These are phyloP conservation scores for Candida tetrigidarum DNA, from an alignment of 1,139 yeast genomes.

Conservation along the genomic window DNA sequence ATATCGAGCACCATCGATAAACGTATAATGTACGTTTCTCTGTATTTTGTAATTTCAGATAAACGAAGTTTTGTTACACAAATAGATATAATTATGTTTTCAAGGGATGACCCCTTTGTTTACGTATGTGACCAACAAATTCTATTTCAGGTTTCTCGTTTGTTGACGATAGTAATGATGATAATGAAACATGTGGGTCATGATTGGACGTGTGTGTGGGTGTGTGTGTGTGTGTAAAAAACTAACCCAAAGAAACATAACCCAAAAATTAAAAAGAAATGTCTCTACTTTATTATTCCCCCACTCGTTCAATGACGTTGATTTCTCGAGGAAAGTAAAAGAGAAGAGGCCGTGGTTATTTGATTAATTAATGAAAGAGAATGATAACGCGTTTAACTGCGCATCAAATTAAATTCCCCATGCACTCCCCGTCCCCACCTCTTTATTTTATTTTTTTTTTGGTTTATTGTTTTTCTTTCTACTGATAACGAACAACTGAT, in stretches of 20 bases:
- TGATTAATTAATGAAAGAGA: too few species aligned
- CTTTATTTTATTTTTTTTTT: too few species aligned
- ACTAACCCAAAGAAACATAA: not conserved
- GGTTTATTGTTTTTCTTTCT: too few species aligned
- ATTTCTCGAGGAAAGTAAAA: not conserved
- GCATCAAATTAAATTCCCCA: not conserved
- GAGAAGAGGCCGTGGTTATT: too few species aligned
- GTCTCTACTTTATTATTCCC: not conserved
- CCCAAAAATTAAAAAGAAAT: not conserved
- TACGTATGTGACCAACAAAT: not conserved
- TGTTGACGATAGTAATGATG: too few species aligned
- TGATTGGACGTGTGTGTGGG: not conserved
- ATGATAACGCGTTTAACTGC: conserved; percentile 3
- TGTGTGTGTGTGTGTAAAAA: not conserved
- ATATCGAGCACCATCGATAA: too few species aligned
- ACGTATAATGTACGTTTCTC: too few species aligned
- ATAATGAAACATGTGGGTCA: too few species aligned
- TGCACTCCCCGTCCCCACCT: conserved; percentile 1
- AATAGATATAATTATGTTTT: not conserved
- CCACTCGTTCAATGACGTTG: not conserved
- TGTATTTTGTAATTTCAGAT: too few species aligned
- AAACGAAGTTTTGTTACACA: not conserved
- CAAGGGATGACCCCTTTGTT: not conserved
- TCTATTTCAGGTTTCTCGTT: not conserved
- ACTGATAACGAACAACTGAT: too few species aligned